These are phyloP conservation scores for Ceratopteris richardii DNA, from an alignment of 75 land plant genomes.

Conservation along the genomic window DNA sequence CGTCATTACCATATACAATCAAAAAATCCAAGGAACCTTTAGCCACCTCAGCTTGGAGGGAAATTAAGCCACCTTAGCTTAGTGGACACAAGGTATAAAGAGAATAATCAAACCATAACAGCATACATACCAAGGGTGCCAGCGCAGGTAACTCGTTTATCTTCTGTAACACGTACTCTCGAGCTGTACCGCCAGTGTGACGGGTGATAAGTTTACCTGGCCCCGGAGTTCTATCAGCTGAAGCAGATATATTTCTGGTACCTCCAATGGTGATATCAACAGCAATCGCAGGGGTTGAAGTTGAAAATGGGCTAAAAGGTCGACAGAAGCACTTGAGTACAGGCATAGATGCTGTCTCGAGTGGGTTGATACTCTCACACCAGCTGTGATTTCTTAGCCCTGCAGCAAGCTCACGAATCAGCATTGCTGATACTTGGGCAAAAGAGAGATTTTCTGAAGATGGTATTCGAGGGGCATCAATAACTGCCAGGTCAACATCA, in stretches of 20 bases:
- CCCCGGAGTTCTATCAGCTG: not conserved
- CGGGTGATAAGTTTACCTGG: slow-evolving; percentile 1
- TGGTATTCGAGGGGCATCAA: slow-evolving; percentile 16
- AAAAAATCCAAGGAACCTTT: slow-evolving; percentile 3
- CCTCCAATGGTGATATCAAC: slow-evolving; percentile 40
- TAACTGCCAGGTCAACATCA: slow-evolving; percentile 39
- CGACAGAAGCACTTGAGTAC: slow-evolving; percentile 33
- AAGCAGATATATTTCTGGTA: slow-evolving; percentile 8
- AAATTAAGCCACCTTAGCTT: not conserved
- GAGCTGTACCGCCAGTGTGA: slow-evolving; percentile 37
- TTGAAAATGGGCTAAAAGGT: slow-evolving; percentile 5
- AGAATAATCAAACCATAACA: no score
- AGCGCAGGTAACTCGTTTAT: slow-evolving; percentile 35
- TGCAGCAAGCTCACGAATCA: slow-evolving; percentile 27
- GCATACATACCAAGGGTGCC: slow-evolving; percentile 39
- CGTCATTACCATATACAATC: not conserved
- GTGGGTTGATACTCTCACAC: slow-evolving; percentile 28
- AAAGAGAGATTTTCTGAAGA: slow-evolving; percentile 9
- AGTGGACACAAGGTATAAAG: not conserved
- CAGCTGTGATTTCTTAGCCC: slow-evolving; percentile 20
- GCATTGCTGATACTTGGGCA: slow-evolving; percentile 8
- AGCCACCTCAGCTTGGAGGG: not conserved
- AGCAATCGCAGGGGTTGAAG: slow-evolving; percentile 13
- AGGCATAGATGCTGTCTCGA: slow-evolving; percentile 35
- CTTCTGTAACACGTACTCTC: slow-evolving; percentile 35